Evolutionary conservation across 192 early-diverging fungal species (phyloP).

Genomic region (Backusella luteola): DNA sequence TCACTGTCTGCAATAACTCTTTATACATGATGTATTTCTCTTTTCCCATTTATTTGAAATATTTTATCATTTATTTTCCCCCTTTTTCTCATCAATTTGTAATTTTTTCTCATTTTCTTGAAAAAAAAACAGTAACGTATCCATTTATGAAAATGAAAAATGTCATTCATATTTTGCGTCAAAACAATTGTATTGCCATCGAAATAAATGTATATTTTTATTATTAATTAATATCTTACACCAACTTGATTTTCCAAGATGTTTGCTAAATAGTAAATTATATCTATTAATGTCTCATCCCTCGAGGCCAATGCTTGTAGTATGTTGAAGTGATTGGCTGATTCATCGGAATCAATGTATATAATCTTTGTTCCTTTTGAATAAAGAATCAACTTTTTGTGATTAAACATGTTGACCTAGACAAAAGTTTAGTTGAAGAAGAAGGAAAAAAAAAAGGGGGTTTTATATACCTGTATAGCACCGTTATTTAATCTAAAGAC

Average conservation of each 20-base stretch:
- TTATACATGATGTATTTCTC: too few relatives aligned
- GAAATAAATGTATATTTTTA: background rate
- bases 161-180: too few relatives aligned
- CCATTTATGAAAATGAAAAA: too few relatives aligned
- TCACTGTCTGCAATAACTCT: too few relatives aligned
- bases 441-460: too few relatives aligned
- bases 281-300: background rate
- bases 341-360: background rate
- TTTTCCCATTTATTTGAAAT: too few relatives aligned
- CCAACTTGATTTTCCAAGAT: background rate
- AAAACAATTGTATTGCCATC: too few relatives aligned
- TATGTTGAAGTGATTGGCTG: background rate
- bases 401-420: slow-evolving; percentile 2
- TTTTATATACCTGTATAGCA: slow-evolving; percentile 55
- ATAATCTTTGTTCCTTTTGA: background rate
- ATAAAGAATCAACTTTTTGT: background rate
- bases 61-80: too few relatives aligned
- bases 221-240: background rate
- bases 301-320: background rate
- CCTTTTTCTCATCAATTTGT: too few relatives aligned
- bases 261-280: background rate
- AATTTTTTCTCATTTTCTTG: too few relatives aligned
- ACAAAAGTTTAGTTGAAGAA: too few relatives aligned
- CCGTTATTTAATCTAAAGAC: slow-evolving; percentile 69
- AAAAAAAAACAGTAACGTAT: too few relatives aligned